These are phyloP conservation scores for Spergularia azorica DNA, from an alignment of 179 eudicot genomes.

Conservation along the genomic window DNA sequence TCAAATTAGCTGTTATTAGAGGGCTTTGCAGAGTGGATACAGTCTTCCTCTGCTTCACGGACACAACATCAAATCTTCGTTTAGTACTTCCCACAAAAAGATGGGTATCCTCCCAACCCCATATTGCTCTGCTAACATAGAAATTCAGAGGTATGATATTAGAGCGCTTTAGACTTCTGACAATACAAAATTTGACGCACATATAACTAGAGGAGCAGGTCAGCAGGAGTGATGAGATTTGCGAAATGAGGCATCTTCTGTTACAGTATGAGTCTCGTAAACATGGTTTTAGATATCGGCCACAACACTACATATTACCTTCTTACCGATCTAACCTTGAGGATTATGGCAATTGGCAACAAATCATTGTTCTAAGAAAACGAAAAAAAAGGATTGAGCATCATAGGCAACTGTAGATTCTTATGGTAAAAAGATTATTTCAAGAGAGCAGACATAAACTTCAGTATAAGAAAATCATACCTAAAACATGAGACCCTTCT, in stretches of 20 bases:
- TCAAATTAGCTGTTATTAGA: constrained; percentile 65
- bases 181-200: not conserved
- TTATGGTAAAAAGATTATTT: not conserved
- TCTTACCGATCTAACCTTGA: no score
- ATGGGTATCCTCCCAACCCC: constrained; percentile 97
- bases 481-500: constrained; percentile 81
- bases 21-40: constrained; percentile 57
- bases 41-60: constrained; percentile 39
- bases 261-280: not conserved
- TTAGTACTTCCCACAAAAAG: constrained; percentile 68
- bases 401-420: no score
- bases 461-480: constrained; percentile 31
- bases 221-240: not conserved
- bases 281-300: no score
- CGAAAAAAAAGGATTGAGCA: no score
- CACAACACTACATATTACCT: no score
- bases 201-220: not conserved
- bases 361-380: no score
- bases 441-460: not conserved
- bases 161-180: not conserved
- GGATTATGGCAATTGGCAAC: no score
- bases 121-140: constrained; percentile 65
- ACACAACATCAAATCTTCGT: constrained; percentile 74
- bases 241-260: not conserved
- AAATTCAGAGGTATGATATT: constrained; percentile 2